Conservation (phyloP, 345 rosid genomes). For the Abelmoschus esculentus region DNA sequence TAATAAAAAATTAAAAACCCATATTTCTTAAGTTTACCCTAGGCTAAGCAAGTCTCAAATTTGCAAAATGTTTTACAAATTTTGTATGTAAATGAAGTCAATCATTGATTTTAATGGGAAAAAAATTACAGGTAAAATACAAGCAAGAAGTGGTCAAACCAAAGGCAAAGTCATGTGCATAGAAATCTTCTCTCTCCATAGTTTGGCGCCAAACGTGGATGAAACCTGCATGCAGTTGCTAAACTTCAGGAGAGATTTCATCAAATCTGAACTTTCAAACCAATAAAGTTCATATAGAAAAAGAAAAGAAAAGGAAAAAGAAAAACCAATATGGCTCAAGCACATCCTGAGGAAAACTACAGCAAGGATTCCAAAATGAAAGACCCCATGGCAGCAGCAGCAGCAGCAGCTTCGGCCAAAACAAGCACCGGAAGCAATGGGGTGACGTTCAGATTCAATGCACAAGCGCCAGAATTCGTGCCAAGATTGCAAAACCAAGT, state of each 20-base stretch:
- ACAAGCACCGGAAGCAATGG: conserved; percentile 20
- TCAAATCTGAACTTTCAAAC: conserved; percentile 5
- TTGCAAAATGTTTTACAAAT: too few species aligned
- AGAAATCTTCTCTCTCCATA: conserved; percentile 7
- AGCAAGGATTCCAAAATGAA: conserved; percentile 8
- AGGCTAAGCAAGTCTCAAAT: too few species aligned
- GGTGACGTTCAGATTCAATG: conserved; percentile 76
- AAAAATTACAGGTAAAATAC: too few species aligned
- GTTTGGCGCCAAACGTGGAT: conserved; percentile 58
- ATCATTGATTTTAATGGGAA: too few species aligned
- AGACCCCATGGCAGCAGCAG: conserved; percentile 1
- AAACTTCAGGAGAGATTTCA: conserved; percentile 32
- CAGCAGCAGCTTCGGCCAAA: conserved; percentile 8
- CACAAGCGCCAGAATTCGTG: conserved; percentile 82
- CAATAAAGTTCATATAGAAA: neutral
- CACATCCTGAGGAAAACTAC: conserved; percentile 28
- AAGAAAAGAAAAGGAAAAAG: neutral
- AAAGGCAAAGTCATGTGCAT: conserved; percentile 25
- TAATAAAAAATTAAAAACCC: too few species aligned
- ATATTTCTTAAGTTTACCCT: too few species aligned
- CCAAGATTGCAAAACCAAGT: conserved; percentile 54
- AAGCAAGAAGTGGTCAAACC: neutral
- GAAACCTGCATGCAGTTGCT: conserved; percentile 22
- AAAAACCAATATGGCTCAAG: conserved; percentile 36
- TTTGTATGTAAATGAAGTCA: too few species aligned